Base-by-base conservation (phyloP, 805 yeast species). In the Zygosaccharomyces kombuchaensis region DNA sequence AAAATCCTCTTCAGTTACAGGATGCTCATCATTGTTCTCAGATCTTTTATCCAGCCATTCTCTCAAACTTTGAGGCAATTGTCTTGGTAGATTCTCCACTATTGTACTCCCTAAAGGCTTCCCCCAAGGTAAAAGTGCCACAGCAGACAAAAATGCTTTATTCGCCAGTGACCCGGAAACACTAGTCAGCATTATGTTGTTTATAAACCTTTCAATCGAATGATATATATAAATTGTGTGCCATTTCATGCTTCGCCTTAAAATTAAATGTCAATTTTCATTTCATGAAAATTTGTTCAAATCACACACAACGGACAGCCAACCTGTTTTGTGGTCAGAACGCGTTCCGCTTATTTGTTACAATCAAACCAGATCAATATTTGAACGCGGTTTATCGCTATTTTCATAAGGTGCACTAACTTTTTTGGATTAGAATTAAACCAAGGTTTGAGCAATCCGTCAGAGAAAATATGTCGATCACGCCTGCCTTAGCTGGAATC, bases 1-100 rank as follows among this genome's bases (percentile, higher is more conserved):
- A 47, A 70, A 65, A 14, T 66, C 74, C 25, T 31, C 40, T 13
- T 43, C 40, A 13, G 23, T 27, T 2, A 14, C 13, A 19, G 31
- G n/a, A n/a, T 25, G 38, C 29, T 31, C 21, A 17, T 23, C 29
- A 16, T 38, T 34, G 7, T 25, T 40, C 10, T 32, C 35, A 16
- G 17, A 7, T 26, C 34, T 26, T 16, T 32, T 30, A 13, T 35
- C 27, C 10, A 43, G 7, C 39, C 39, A 40, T 34, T 48, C 27
- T 39, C 34, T 35, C 25, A 48, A 30, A 22, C 43, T 35, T 31
- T 34, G 34, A n/a, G 52, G 46, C 29, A 38, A 10, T 16, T 23
- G 45, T 34, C 36, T 34, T 10, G 52, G 52, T 16, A 38, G 26
- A n/a, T 27, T 22, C 17, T 29, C 36, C 9, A 14, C 16, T 9